Percentiles rank a stretch among this genome's conserved stretches.
Evolutionary conservation across 139 green algal species (phyloP).

Genomic region (Dunaliella sp.): DNA sequence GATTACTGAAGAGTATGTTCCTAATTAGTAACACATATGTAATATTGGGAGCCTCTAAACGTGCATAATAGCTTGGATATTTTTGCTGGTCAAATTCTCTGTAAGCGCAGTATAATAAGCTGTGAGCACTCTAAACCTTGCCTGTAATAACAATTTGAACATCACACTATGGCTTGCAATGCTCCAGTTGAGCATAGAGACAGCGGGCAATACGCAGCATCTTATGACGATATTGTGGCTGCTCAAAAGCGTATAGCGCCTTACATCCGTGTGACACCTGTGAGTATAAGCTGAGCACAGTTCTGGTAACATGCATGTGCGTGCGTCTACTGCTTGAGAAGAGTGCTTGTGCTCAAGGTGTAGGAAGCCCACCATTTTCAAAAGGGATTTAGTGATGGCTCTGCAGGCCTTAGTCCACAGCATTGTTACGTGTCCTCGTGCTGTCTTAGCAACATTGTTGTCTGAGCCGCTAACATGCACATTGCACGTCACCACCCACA

Average conservation of each 20-base stretch:
- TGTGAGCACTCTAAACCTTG: not conserved
- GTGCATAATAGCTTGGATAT: no score
- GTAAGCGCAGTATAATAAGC: not conserved
- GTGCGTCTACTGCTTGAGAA: no score
- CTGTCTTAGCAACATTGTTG: not conserved
- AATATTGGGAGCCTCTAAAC: no score
- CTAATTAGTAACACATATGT: no score
- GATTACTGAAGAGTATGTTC: no score
- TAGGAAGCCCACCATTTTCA: not conserved
- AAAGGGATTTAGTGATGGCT: not conserved
- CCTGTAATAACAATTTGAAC: not conserved
- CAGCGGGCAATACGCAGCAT: constrained; percentile 12
- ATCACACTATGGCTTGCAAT: not conserved
- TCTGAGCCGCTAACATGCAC: not conserved
- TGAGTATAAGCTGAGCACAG: constrained; percentile 15
- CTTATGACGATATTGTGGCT: constrained; percentile 34
- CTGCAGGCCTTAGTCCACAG: no score
- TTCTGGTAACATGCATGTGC: no score
- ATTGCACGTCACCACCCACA: no score
- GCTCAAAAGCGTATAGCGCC: constrained; percentile 44
- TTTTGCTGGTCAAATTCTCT: not conserved
- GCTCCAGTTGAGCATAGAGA: not conserved
- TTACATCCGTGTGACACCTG: constrained; percentile 49
- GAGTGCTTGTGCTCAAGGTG: not conserved
- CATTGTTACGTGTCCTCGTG: no score